Base-by-base conservation (phyloP, 345 rosid genomes). In the Xanthoceras sorbifolium region DNA sequence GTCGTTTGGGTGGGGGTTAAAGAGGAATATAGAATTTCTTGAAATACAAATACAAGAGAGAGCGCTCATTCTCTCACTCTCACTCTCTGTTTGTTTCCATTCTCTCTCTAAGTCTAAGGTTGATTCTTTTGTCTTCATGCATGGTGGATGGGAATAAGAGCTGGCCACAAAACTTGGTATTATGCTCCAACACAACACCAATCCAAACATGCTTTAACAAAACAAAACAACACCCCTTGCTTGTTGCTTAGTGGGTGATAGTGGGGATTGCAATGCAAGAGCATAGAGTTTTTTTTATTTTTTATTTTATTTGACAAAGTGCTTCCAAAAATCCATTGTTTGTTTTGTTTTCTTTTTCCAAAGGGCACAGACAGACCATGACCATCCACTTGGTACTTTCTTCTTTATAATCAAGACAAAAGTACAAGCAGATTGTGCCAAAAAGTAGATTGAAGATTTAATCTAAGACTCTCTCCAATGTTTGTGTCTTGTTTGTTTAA, bases 1-100 rank as follows among this genome's bases (percentile, higher is more conserved):
- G 87, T 86, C 85, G 77, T 77, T 81, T 81, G 86, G 83, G 64
- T 15, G 55, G 78, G 73, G 74, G 68, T 80, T 85, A 78, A 79
- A 82, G 46, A n/a, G 80, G 89, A 86, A 89, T 81, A 85, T 79
- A 85, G 94, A 90, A 89, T 90, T 89, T 89, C 90, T 87, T 75
- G 89, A 80, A 78, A 79, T 68, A 42, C 88, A 85, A n/a, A 61
- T n/a, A 14, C 59, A 55, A 76, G 40, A 75, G 31, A 44, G 77
- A 68, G 81, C 75, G 67, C 73, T 44, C 69, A 72, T 81, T 80
- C 76, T 76, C 55, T 25, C 28, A 36, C 18, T 36, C 70, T 54
- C 40, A 64, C 60, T 76, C 73, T 60, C 34, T 55, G 50, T 32
- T 59, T 70, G 34, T 31, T 9, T 55, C 17, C 59, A 36, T 31